phyloP scores from a whole-genome alignment of 306 rosid species.

The Malus fusca region DNA sequence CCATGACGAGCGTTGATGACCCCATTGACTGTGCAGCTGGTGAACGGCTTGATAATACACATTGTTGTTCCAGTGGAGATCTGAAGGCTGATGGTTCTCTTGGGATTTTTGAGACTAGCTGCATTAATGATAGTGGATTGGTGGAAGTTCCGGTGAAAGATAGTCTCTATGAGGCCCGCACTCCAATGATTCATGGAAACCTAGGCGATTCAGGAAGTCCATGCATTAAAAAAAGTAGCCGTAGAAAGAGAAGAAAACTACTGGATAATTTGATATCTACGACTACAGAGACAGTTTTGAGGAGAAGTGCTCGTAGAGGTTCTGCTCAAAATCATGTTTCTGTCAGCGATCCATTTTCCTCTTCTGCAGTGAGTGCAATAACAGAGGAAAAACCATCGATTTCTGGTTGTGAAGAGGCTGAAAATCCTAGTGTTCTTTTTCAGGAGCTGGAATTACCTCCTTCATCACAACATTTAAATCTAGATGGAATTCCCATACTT shows the following conservation, averaged over 20 bases:
- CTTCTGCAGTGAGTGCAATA: slow-evolving; percentile 48
- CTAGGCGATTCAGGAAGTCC: slow-evolving; percentile 41
- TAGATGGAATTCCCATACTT: slow-evolving; percentile 69
- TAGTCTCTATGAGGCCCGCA: slow-evolving; percentile 40
- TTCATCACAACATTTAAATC: slow-evolving; percentile 65
- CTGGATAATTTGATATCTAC: slow-evolving; percentile 28
- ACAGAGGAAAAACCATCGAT: slow-evolving; percentile 47
- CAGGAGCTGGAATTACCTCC: slow-evolving; percentile 64
- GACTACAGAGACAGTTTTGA: slow-evolving; percentile 50
- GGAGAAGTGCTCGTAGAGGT: slow-evolving; percentile 94
- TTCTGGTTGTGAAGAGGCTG: slow-evolving; percentile 34
- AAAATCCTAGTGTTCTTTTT: slow-evolving; percentile 35
- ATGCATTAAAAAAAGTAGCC: slow-evolving; percentile 29
- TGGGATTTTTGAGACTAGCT: slow-evolving; percentile 21
- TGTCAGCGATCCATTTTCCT: slow-evolving; percentile 32
- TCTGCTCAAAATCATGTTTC: slow-evolving; percentile 39
- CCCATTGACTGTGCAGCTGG: slow-evolving; percentile 15
- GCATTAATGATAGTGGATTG: slow-evolving; percentile 23
- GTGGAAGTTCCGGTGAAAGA: slow-evolving; percentile 35
- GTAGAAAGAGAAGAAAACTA: slow-evolving; percentile 58
- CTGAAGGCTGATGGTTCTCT: slow-evolving; percentile 18
- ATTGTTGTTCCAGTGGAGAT: slow-evolving; percentile 24
- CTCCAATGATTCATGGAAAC: slow-evolving; percentile 25
- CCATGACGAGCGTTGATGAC: slow-evolving; percentile 9
- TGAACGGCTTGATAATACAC: slow-evolving; percentile 28